Evolutionary conservation across 306 rosid genomes (phyloP).

Genomic region (Cicer cuneatum): DNA sequence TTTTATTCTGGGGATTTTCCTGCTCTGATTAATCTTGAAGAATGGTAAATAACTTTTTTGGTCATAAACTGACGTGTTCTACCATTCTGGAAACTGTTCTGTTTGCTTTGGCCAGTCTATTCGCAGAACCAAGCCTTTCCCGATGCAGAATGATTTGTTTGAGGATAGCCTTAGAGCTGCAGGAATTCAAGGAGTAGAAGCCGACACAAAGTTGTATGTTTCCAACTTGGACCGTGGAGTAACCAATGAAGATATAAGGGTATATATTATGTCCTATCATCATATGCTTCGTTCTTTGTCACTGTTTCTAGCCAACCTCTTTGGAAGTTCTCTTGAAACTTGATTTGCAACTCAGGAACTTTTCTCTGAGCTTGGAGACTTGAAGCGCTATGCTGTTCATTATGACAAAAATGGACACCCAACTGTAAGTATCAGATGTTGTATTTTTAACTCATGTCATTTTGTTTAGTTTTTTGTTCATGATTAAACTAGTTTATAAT

Average conservation of each 20-base stretch:
- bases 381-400: slow-evolving; percentile 91
- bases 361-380: slow-evolving; percentile 85
- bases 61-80: slow-evolving; percentile 84
- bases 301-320: slow-evolving; percentile 54
- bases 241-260: slow-evolving; percentile 98
- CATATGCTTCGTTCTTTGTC: slow-evolving; percentile 56
- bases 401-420: slow-evolving; percentile 86
- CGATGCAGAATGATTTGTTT: slow-evolving; percentile 88
- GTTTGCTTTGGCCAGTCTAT: slow-evolving; percentile 87
- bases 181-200: slow-evolving; percentile 86
- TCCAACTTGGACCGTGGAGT: slow-evolving; percentile 97
- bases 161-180: slow-evolving; percentile 99
- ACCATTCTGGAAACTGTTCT: slow-evolving; percentile 79
- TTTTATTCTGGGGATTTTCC: slow-evolving; percentile 47
- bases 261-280: slow-evolving; percentile 62
- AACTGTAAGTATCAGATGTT: slow-evolving; percentile 65
- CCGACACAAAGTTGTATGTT: slow-evolving; percentile 89
- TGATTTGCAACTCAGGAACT: slow-evolving; percentile 91
- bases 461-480: not conserved
- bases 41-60: slow-evolving; percentile 75
- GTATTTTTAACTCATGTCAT: not conserved
- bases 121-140: slow-evolving; percentile 84
- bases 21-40: slow-evolving; percentile 61
- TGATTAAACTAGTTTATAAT: not conserved
- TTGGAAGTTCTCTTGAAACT: slow-evolving; percentile 65